Percentiles rank a stretch among this genome's conserved stretches.
phyloP scores from a whole-genome alignment of 1,284 basidiomycete genomes.

The Ustilago hordei region DNA sequence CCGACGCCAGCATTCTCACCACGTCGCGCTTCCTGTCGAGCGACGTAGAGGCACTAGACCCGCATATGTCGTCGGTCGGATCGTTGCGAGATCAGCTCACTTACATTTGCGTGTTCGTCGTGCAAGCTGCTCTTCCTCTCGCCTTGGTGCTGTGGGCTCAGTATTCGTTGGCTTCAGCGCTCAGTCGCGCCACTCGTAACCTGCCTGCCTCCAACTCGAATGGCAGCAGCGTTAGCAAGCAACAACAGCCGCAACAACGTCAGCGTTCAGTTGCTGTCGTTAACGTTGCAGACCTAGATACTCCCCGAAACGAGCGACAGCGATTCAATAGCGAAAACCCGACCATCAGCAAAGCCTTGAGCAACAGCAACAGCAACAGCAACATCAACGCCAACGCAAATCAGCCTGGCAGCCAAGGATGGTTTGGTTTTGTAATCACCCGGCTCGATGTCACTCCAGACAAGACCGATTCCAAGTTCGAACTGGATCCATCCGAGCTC shows the following conservation, averaged over 20 bases:
- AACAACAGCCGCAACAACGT: constrained; percentile 2
- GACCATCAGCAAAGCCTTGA: constrained; percentile 15
- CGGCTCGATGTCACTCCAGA: constrained; percentile 20
- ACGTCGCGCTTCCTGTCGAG: constrained; percentile 22
- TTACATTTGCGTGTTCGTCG: constrained; percentile 53
- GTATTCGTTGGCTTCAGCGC: constrained; percentile 41
- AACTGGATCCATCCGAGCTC: constrained; percentile 38
- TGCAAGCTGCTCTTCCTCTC: constrained; percentile 53
- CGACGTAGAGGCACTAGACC: constrained; percentile 2
- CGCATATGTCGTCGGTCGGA: constrained; percentile 51
- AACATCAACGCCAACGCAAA: not conserved
- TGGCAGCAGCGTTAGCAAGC: not conserved
- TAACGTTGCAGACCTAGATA: constrained; percentile 9
- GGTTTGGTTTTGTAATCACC: constrained; percentile 44
- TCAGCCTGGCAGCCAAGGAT: constrained; percentile 21
- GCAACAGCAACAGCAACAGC: not conserved
- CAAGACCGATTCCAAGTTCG: constrained; percentile 11
- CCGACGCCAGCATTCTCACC: constrained; percentile 18
- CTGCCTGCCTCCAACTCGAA: constrained; percentile 5
- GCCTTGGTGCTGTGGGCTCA: constrained; percentile 46
- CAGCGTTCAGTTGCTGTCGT: constrained; percentile 6
- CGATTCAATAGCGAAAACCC: constrained; percentile 41
- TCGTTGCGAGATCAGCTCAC: constrained; percentile 43
- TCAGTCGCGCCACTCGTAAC: constrained; percentile 32
- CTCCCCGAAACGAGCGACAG: constrained; percentile 12